phyloP scores from a whole-genome alignment of 2,329 filamentous ascomycete species.

The Tolypocladium album region DNA sequence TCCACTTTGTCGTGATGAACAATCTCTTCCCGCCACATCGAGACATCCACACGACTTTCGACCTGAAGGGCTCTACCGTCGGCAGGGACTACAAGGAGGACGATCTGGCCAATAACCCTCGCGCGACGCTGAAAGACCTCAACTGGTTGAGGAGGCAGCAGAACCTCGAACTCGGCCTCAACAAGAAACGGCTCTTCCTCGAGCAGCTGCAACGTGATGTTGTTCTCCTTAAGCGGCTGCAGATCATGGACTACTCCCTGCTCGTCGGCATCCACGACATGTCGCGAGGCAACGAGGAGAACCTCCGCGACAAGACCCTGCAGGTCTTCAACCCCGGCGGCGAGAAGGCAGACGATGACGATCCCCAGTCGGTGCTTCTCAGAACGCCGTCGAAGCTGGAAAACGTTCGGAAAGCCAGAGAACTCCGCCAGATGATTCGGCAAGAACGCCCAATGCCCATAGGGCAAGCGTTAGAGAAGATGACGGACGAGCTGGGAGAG shows the following conservation, averaged over 20 bases:
- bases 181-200: constrained; percentile 80
- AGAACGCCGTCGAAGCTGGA: constrained; percentile 91
- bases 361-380: constrained; percentile 56
- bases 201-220: constrained; percentile 86
- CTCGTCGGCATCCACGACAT: constrained; percentile 91
- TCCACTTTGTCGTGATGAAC: constrained; percentile 99
- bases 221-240: constrained; percentile 69
- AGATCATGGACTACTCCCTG: constrained; percentile 98
- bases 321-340: constrained; percentile 90
- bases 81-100: constrained; percentile 88
- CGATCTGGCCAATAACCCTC: constrained; percentile 75
- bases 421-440: constrained; percentile 85
- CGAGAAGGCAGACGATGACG: constrained; percentile 45
- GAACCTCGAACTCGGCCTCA: constrained; percentile 76
- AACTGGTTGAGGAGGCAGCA: constrained; percentile 88
- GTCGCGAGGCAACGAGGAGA: constrained; percentile 86
- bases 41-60: constrained; percentile 95
- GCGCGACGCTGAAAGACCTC: constrained; percentile 89
- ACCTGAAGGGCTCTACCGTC: constrained; percentile 91
- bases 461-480: constrained; percentile 68
- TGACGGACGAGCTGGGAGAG: constrained; percentile 82
- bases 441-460: constrained; percentile 90
- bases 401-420: constrained; percentile 79
- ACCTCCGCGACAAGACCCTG: constrained; percentile 77
- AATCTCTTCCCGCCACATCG: constrained; percentile 95